Base-by-base conservation (phyloP, 345 rosid species). In the Nasturtium officinale region DNA sequence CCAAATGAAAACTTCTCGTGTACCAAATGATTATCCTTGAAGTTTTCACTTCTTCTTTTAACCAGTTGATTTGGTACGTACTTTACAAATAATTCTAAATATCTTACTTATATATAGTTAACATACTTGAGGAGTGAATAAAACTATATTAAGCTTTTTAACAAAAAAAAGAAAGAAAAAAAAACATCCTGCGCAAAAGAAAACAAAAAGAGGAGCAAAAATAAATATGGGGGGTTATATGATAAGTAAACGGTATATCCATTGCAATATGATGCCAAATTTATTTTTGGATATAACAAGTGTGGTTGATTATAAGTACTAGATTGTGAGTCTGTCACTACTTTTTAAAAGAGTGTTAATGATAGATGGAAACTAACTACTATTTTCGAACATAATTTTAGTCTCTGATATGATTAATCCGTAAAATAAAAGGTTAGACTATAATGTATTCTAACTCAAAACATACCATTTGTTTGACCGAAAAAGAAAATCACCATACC, bases 1-100 rank as follows among this genome's bases (percentile, higher is more conserved):
- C 98, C 85, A 94, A 88, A 56, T 89, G 98, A 94, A 82, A 48
- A 94, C 89, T 72, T 94, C 97, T 4, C 81, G 81, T 53, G 86
- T n/a, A n/a, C n/a, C n/a, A n/a, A n/a, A n/a, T n/a, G n/a, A n/a
- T n/a, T n/a, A n/a, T n/a, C n/a, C n/a, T n/a, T n/a, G n/a, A n/a
- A n/a, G 40, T 35, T 35, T 12, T 35, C 33, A 3, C 25, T 23
- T 23, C 25, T 23, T 23, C 2, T 23, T 23, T 23, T 23, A 23
- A 23, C 2, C 2, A 23, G 2, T 23, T 23, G 25, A 23, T 23
- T 23, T 23, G 25, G 25, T 23, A 23, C 5, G 3, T 28, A 29
- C 32, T 29, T 7, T 5, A 30, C 7, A 30, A 30, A 30, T 1
- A 30, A 32, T 32, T 32, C 6, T 12, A 35, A 35, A 35, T 37